phyloP scores from a whole-genome alignment of 495 filamentous ascomycete species.

The Thermothielavioides terrestris region DNA sequence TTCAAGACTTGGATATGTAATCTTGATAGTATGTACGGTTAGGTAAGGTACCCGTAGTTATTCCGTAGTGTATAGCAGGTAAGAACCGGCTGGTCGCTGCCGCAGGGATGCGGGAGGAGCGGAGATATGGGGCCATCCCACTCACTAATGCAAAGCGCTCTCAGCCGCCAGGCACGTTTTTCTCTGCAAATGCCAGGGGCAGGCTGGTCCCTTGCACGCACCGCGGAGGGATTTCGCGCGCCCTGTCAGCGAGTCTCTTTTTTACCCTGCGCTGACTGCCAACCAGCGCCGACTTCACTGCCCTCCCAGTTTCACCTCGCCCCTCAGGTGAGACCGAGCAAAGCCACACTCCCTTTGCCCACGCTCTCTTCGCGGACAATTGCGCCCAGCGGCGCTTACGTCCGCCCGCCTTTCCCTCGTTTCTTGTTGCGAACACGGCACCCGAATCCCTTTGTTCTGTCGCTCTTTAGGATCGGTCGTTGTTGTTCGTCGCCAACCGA shows the following conservation, averaged over 20 bases:
- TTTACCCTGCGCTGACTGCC: neutral
- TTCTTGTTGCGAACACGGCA: neutral
- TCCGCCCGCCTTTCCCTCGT: too few relatives aligned
- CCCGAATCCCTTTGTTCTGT: neutral
- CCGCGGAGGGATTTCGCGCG: neutral
- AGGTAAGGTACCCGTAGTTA: too few relatives aligned
- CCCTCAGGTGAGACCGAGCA: constrained; percentile 8
- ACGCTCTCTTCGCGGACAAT: too few relatives aligned
- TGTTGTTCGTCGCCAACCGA: too few relatives aligned
- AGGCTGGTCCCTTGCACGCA: neutral
- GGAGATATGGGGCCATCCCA: too few relatives aligned
- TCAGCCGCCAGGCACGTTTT: constrained; percentile 6
- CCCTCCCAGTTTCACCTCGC: constrained; percentile 10
- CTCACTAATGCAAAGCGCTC: constrained; percentile 5
- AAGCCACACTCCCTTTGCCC: constrained; percentile 11
- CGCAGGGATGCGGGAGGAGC: constrained; percentile 3
- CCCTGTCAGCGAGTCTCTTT: neutral
- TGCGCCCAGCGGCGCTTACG: too few relatives aligned
- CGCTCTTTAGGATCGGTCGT: too few relatives aligned
- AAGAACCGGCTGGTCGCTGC: constrained; percentile 2
- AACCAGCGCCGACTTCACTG: constrained; percentile 7
- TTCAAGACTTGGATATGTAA: too few relatives aligned
- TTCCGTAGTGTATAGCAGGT: too few relatives aligned
- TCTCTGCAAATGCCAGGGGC: neutral
- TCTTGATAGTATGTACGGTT: too few relatives aligned